A percentile compares a stretch with the other conserved stretches of the same genome.
These are phyloP conservation scores for Entophlyctis luteolus DNA, from an alignment of 192 early-diverging fungal genomes.

Conservation along the genomic window DNA sequence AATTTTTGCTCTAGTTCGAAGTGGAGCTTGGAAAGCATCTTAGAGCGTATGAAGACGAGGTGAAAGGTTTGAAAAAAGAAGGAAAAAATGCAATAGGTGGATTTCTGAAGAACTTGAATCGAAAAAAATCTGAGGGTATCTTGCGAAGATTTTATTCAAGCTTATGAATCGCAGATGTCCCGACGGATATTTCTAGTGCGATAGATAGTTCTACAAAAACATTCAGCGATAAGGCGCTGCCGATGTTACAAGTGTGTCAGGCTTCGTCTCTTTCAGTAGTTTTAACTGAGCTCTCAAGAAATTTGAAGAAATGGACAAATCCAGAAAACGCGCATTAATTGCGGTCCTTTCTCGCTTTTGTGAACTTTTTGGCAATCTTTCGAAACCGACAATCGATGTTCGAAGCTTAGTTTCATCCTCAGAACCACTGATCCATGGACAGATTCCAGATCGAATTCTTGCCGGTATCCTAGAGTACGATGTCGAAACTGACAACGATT, in stretches of 20 bases:
- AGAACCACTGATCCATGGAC: too few species aligned
- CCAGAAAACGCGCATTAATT: slow-evolving; percentile 23
- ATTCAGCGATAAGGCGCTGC: slow-evolving; percentile 24
- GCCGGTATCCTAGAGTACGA: slow-evolving; percentile 27
- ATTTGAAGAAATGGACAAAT: slow-evolving; percentile 40
- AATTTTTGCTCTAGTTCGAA: slow-evolving; percentile 4
- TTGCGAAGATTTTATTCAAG: background rate
- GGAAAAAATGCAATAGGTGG: background rate
- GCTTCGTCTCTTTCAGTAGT: background rate
- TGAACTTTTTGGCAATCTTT: slow-evolving; percentile 23
- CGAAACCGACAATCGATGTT: slow-evolving; percentile 17
- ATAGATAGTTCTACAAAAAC: slow-evolving; percentile 24
- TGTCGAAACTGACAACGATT: slow-evolving; percentile 23
- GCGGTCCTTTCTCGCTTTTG: slow-evolving; percentile 20
- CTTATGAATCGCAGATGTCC: background rate
- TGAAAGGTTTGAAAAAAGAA: slow-evolving; percentile 15
- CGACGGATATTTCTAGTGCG: slow-evolving; percentile 30
- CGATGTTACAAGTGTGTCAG: slow-evolving; percentile 24
- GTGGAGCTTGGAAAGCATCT: slow-evolving; percentile 8
- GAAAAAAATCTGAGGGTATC: slow-evolving; percentile 17
- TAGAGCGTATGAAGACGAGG: slow-evolving; percentile 6
- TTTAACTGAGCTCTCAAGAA: slow-evolving; percentile 13
- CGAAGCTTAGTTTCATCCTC: background rate
- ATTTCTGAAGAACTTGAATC: slow-evolving; percentile 7
- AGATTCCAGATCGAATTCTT: slow-evolving; percentile 31